Evolutionary conservation across 73 alveolate genomes (phyloP).

Genomic region (Stentor coeruleus): DNA sequence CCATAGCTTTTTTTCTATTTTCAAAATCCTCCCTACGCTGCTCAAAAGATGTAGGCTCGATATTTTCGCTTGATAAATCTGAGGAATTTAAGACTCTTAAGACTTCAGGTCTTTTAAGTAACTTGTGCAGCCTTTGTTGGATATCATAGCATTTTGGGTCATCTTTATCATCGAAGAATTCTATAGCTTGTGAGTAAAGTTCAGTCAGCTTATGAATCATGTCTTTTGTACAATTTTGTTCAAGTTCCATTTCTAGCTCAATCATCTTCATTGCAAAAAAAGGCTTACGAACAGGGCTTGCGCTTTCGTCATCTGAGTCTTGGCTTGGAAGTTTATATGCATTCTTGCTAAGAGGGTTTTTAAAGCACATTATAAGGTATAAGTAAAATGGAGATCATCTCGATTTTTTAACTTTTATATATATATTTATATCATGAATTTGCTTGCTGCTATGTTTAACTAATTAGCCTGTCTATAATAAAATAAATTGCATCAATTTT

Average conservation of each 20-base stretch:
- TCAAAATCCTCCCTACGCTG: not conserved
- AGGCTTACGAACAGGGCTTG: not conserved
- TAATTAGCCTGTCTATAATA: too few relatives aligned
- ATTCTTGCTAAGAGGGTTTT: not conserved
- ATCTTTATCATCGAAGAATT: not conserved
- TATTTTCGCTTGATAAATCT: not conserved
- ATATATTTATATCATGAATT: too few relatives aligned
- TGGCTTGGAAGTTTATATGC: not conserved
- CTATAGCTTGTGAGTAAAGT: slow-evolving; percentile 17
- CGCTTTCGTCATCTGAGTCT: not conserved
- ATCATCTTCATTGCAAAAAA: not conserved
- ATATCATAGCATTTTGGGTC: slow-evolving; percentile 6
- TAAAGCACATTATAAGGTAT: not conserved
- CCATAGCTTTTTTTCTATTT: not conserved
- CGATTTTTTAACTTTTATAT: too few relatives aligned
- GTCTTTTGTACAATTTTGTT: not conserved
- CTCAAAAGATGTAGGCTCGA: not conserved
- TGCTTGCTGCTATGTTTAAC: too few relatives aligned
- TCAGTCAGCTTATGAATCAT: not conserved
- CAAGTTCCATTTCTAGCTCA: not conserved
- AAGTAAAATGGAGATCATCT: too few relatives aligned
- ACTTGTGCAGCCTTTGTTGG: not conserved
- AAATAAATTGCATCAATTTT: too few relatives aligned
- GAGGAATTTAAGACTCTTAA: not conserved
- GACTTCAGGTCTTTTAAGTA: not conserved